phyloP scores from a whole-genome alignment of 202 grass and related monocot genomes.

The Digitaria exilis region DNA sequence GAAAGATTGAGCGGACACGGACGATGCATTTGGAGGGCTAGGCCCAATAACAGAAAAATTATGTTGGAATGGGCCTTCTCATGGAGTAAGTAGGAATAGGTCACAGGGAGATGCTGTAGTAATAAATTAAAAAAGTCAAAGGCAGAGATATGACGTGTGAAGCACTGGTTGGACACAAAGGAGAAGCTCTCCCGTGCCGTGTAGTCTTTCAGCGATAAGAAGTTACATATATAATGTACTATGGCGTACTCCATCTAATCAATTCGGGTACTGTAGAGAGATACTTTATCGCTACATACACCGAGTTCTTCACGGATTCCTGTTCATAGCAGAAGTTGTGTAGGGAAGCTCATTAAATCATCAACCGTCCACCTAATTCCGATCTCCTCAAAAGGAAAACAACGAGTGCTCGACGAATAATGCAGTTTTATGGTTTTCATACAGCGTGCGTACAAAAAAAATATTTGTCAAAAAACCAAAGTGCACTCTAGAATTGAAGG shows the following conservation, averaged over 20 bases:
- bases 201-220: too few species aligned
- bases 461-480: background rate
- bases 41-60: too few species aligned
- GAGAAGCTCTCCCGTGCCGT: too few species aligned
- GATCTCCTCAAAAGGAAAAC: background rate
- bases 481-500: background rate
- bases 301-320: background rate
- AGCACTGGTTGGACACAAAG: too few species aligned
- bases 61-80: too few species aligned
- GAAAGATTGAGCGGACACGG: too few species aligned
- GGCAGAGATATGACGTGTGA: too few species aligned
- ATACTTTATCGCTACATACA: background rate
- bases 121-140: too few species aligned
- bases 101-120: too few species aligned
- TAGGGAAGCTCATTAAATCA: constrained; percentile 23
- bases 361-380: background rate
- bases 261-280: background rate
- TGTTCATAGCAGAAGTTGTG: constrained; percentile 26
- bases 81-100: too few species aligned
- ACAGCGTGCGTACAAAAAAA: too few species aligned
- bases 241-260: background rate
- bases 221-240: background rate
- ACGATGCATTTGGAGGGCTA: too few species aligned
- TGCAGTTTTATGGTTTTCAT: background rate
- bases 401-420: background rate